A percentile compares a stretch with the other conserved stretches of the same genome.
Conservation (phyloP, 2,329 filamentous ascomycete species). For the Phyllosticta capitalensis region DNA sequence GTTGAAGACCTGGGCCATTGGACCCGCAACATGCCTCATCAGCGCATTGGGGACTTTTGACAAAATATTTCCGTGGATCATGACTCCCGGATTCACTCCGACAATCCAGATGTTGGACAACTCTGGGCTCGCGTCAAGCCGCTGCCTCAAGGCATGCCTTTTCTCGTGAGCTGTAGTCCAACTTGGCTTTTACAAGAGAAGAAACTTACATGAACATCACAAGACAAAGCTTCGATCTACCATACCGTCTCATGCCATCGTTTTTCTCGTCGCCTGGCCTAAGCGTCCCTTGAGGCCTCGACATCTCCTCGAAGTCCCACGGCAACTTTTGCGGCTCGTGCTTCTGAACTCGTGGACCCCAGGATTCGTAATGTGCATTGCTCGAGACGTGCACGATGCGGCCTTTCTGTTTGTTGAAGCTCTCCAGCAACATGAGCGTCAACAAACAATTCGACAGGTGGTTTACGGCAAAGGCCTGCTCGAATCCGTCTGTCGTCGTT, state of each 20-base stretch:
- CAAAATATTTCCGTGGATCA: background rate
- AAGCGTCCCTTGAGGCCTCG: background rate
- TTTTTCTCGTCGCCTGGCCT: background rate
- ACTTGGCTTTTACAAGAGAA: background rate
- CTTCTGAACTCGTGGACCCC: background rate
- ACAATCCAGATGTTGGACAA: background rate
- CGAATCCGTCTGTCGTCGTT: constrained; percentile 12
- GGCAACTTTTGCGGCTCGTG: background rate
- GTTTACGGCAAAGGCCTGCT: constrained; percentile 15
- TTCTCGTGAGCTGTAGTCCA: background rate
- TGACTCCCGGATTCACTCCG: background rate
- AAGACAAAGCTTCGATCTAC: background rate
- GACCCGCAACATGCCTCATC: background rate
- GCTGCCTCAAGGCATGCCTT: background rate
- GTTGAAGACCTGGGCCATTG: background rate
- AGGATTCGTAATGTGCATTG: constrained; percentile 11
- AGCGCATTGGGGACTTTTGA: background rate
- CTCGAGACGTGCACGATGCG: constrained; percentile 15
- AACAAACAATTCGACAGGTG: constrained; percentile 18
- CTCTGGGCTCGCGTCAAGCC: background rate
- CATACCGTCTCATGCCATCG: constrained; percentile 3
- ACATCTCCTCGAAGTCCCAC: background rate
- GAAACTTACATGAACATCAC: constrained; percentile 5
- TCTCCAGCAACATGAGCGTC: constrained; percentile 16
- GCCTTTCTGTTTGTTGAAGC: constrained; percentile 16